phyloP scores from a whole-genome alignment of 1,284 basidiomycete genomes.

The Boletellus deceptivus region DNA sequence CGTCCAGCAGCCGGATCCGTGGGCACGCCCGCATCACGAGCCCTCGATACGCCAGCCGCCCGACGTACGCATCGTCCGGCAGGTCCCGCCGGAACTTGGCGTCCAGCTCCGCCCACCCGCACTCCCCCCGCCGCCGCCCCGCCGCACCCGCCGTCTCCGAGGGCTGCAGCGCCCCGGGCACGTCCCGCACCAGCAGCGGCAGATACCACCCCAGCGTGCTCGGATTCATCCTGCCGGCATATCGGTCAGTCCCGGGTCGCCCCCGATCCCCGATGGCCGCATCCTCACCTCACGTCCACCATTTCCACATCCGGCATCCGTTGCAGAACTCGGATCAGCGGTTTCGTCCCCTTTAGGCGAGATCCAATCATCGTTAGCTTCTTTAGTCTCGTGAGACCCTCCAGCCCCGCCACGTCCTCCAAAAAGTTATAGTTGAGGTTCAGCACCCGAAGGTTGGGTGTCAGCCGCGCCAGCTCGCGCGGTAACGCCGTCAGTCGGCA shows the following conservation, averaged over 20 bases:
- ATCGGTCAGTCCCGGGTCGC: constrained; percentile 28
- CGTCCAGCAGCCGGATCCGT: constrained; percentile 73
- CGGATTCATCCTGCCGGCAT: constrained; percentile 79
- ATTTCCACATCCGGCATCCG: constrained; percentile 79
- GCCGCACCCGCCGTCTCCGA: constrained; percentile 40
- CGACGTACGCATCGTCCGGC: constrained; percentile 83
- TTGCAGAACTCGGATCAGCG: constrained; percentile 67
- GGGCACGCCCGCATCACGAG: constrained; percentile 76
- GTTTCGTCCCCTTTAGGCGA: constrained; percentile 68
- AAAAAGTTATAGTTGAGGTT: constrained; percentile 97
- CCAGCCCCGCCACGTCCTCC: constrained; percentile 64
- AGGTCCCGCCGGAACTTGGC: constrained; percentile 83
- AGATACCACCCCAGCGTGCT: constrained; percentile 94
- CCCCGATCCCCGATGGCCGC: constrained; percentile 12
- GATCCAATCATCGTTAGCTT: constrained; percentile 87
- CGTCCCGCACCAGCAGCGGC: constrained; percentile 73
- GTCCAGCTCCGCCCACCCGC: constrained; percentile 74
- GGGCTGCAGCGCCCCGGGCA: constrained; percentile 65
- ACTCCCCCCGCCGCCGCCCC: constrained; percentile 27
- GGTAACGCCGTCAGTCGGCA: constrained; percentile 84
- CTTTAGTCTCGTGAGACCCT: constrained; percentile 71
- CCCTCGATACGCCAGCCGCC: constrained; percentile 84
- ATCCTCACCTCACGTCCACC: constrained; percentile 83
- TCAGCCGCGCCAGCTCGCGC: constrained; percentile 56
- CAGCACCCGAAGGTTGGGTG: constrained; percentile 88